These are phyloP conservation scores for Suillus cothurnatus DNA, from an alignment of 768 basidiomycete genomes.

Conservation along the genomic window DNA sequence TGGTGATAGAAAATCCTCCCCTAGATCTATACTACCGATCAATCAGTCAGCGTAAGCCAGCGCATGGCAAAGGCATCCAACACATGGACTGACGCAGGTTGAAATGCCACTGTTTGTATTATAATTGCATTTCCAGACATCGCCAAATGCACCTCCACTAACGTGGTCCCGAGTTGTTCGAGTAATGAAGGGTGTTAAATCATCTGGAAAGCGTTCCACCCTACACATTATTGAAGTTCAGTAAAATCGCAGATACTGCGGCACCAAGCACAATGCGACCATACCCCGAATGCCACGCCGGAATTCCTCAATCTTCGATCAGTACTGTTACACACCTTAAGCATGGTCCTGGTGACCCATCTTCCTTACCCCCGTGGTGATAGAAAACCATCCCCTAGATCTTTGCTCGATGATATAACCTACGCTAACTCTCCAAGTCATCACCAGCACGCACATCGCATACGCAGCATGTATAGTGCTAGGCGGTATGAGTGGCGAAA, in stretches of 20 bases:
- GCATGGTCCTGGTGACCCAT: too few relatives aligned
- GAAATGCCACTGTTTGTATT: not conserved
- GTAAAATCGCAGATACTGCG: too few relatives aligned
- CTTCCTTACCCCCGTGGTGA: too few relatives aligned
- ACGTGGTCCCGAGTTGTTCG: not conserved
- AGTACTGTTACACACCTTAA: too few relatives aligned
- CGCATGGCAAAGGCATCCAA: too few relatives aligned
- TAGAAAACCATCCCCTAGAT: too few relatives aligned
- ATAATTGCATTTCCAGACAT: not conserved
- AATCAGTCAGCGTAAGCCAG: too few relatives aligned
- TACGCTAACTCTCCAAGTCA: constrained; percentile 51
- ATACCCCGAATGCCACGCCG: not conserved
- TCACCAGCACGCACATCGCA: constrained; percentile 79
- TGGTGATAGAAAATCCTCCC: too few relatives aligned
- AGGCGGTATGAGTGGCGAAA: too few relatives aligned
- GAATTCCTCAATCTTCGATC: too few relatives aligned
- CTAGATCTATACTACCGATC: too few relatives aligned
- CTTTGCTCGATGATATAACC: not conserved
- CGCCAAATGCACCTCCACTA: not conserved
- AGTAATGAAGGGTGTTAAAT: not conserved
- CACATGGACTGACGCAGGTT: not conserved
- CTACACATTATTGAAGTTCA: not conserved
- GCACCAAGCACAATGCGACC: not conserved
- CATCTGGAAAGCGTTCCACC: not conserved
- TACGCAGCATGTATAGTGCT: constrained; percentile 84